phyloP scores from a whole-genome alignment of 331 rosid species.

The Saraca asoca region DNA sequence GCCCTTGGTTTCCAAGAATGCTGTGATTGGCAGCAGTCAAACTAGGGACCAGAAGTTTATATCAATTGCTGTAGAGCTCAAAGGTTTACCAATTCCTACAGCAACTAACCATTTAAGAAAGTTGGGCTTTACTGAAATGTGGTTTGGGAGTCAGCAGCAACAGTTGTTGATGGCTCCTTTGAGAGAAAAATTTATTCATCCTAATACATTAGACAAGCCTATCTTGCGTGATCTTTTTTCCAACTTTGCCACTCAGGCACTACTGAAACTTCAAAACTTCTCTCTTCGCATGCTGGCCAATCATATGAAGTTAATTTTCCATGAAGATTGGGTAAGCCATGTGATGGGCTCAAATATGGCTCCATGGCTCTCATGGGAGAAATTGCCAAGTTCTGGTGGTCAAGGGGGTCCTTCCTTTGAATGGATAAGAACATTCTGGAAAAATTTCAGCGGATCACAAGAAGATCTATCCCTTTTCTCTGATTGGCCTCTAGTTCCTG shows the following conservation, averaged over 20 bases:
- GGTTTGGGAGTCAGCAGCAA: conserved; percentile 87
- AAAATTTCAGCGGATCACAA: conserved; percentile 52
- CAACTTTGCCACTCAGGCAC: conserved; percentile 49
- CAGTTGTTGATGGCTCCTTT: conserved; percentile 77
- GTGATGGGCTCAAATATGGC: conserved; percentile 79
- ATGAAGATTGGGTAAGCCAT: conserved; percentile 80
- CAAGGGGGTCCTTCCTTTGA: conserved; percentile 89
- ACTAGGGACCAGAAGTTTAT: conserved; percentile 51
- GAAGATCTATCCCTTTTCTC: conserved; percentile 76
- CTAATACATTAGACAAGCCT: conserved; percentile 70
- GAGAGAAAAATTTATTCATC: conserved; percentile 80
- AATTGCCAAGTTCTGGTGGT: conserved; percentile 56
- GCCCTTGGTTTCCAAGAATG: conserved; percentile 53
- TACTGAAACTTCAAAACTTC: conserved; percentile 71
- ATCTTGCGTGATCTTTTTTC: conserved; percentile 64
- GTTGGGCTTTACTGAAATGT: conserved; percentile 77
- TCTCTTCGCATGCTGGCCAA: conserved; percentile 70
- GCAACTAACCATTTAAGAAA: conserved; percentile 65
- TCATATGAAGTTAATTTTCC: conserved; percentile 80
- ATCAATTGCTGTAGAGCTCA: conserved; percentile 72
- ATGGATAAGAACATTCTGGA: conserved; percentile 93
- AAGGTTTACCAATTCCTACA: conserved; percentile 92
- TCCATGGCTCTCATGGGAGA: conserved; percentile 99
- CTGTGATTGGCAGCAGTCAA: conserved; percentile 43
- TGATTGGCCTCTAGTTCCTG: conserved; percentile 95